Percentiles rank a stretch among this genome's conserved stretches.
Conservation (phyloP, 805 yeast species). For the Pichia thaimueangensis region DNA sequence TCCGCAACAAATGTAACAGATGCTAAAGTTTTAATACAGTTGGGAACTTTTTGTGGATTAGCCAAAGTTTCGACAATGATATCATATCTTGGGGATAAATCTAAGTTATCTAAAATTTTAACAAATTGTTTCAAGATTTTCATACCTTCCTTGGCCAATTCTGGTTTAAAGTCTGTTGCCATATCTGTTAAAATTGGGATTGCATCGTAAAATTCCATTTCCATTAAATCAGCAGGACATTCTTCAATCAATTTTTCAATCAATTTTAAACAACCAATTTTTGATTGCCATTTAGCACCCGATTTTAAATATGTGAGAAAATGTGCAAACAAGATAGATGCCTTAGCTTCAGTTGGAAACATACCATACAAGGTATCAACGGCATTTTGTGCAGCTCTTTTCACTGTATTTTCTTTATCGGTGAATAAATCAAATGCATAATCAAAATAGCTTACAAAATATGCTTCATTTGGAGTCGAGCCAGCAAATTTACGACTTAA, state of each 20-base stretch:
- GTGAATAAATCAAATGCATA: conserved; percentile 65
- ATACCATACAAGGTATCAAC: conserved; percentile 61
- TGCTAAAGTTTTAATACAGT: conserved; percentile 80
- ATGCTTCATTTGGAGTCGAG: conserved; percentile 68
- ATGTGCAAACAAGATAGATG: conserved; percentile 60
- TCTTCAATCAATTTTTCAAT: conserved; percentile 72
- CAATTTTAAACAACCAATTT: conserved; percentile 68
- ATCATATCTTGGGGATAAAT: conserved; percentile 79
- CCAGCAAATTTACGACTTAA: conserved; percentile 56
- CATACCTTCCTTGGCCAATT: conserved; percentile 80
- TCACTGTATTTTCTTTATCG: conserved; percentile 83
- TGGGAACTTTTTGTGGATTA: conserved; percentile 83
- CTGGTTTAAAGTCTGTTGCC: conserved; percentile 95
- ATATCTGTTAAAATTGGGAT: conserved; percentile 84
- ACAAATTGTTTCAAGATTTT: conserved; percentile 66
- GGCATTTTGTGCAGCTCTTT: conserved; percentile 79
- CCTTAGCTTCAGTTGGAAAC: conserved; percentile 72
- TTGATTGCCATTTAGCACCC: conserved; percentile 91
- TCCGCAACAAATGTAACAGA: conserved; percentile 97
- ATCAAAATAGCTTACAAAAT: conserved; percentile 56
- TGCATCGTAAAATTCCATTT: conserved; percentile 67
- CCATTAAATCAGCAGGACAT: conserved; percentile 79
- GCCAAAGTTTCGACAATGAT: conserved; percentile 82
- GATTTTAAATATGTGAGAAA: conserved; percentile 60
- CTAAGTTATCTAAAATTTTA: conserved; percentile 84